These are phyloP conservation scores for Tephrocybe rancida DNA, from an alignment of 768 basidiomycete genomes.

Conservation along the genomic window DNA sequence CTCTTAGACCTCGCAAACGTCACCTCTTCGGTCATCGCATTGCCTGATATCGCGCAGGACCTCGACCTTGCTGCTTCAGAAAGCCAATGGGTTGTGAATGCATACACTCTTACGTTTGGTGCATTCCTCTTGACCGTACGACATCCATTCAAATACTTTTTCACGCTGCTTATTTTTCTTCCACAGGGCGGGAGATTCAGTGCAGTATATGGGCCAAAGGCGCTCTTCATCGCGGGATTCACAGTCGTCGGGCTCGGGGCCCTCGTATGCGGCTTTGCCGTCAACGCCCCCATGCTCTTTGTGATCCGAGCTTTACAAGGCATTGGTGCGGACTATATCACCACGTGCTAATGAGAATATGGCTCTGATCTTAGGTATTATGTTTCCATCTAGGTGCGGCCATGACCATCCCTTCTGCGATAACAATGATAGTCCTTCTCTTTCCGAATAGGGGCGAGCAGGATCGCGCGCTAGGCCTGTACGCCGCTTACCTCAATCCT, in stretches of 20 bases:
- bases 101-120: conserved; percentile 38
- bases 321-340: conserved; percentile 28
- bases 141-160: not conserved
- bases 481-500: not conserved
- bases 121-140: conserved; percentile 31
- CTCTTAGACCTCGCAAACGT: conserved; percentile 43
- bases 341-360: not conserved
- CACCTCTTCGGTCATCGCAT: conserved; percentile 34
- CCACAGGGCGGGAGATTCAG: conserved; percentile 31
- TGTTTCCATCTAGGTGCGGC: conserved; percentile 14
- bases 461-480: conserved; percentile 40
- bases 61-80: conserved; percentile 14
- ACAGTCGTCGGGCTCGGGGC: conserved; percentile 40
- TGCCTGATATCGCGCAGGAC: conserved; percentile 28
- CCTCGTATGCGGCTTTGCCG: conserved; percentile 41
- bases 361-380: not conserved
- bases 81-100: conserved; percentile 36
- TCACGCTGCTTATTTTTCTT: not conserved
- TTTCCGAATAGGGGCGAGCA: conserved; percentile 49
- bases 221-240: conserved; percentile 43
- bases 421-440: conserved; percentile 46
- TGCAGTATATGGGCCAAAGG: conserved; percentile 36
- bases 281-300: conserved; percentile 45
- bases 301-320: conserved; percentile 52
- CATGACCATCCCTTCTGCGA: conserved; percentile 48